These are phyloP conservation scores for Russula brevipes DNA, from an alignment of 768 basidiomycete genomes.

Conservation along the genomic window DNA sequence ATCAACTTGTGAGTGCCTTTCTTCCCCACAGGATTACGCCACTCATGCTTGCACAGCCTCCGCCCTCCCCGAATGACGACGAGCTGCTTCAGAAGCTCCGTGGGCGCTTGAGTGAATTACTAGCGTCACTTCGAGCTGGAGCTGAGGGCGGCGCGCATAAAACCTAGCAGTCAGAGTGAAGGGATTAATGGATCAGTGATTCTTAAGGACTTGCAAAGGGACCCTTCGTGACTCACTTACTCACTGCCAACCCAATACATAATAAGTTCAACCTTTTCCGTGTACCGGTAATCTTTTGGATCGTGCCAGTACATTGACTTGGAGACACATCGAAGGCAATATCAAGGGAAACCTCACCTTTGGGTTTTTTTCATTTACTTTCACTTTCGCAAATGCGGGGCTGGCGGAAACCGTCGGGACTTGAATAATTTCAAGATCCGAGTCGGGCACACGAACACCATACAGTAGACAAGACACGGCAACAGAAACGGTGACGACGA, in stretches of 20 bases:
- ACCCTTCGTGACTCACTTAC: no score
- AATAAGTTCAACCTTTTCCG: no score
- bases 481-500: conserved; percentile 26
- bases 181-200: no score
- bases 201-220: no score
- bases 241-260: no score
- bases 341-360: no score
- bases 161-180: background rate
- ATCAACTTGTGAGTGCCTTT: conserved; percentile 25
- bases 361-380: no score
- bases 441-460: background rate
- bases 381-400: no score
- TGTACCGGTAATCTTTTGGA: no score
- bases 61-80: conserved; percentile 26
- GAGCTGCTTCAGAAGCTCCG: conserved; percentile 25
- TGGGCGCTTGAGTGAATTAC: conserved; percentile 23
- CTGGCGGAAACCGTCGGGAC: background rate
- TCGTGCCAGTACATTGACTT: no score
- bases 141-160: conserved; percentile 24
- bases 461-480: background rate
- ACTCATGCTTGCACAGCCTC: conserved; percentile 19
- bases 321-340: no score
- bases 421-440: background rate
- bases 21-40: background rate
- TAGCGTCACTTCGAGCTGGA: conserved; percentile 23